These are phyloP conservation scores for Drechmeria coniospora DNA, from an alignment of 2,329 filamentous ascomycete genomes.

Conservation along the genomic window DNA sequence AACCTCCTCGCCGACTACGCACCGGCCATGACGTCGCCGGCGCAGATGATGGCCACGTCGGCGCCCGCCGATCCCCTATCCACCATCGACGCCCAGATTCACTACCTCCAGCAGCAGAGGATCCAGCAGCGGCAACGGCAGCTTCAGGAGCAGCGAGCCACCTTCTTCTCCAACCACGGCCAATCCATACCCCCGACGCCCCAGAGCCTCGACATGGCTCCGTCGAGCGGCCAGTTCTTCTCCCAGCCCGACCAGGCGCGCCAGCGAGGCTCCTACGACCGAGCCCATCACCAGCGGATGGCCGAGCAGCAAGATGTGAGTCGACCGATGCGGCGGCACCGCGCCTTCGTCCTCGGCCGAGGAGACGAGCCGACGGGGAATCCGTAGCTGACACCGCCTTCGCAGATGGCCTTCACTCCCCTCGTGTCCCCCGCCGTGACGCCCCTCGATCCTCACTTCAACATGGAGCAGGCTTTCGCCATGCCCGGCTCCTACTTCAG, in stretches of 20 bases:
- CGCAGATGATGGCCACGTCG: conserved; percentile 25
- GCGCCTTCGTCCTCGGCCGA: background rate
- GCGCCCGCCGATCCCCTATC: conserved; percentile 35
- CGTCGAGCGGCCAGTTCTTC: conserved; percentile 41
- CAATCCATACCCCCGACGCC: conserved; percentile 63
- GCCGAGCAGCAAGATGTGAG: conserved; percentile 56
- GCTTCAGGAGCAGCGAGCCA: conserved; percentile 39
- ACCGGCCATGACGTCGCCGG: conserved; percentile 31
- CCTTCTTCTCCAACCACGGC: conserved; percentile 38
- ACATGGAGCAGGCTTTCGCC: conserved; percentile 40
- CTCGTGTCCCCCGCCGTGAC: conserved; percentile 75
- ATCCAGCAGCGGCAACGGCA: conserved; percentile 44
- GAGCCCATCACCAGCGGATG: conserved; percentile 44
- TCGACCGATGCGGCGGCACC: conserved; percentile 3
- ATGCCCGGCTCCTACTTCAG: conserved; percentile 66
- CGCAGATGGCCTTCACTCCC: conserved; percentile 61
- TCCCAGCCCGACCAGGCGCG: conserved; percentile 35
- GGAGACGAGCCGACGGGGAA: too few relatives aligned
- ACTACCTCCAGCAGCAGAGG: conserved; percentile 48
- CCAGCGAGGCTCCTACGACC: conserved; percentile 48
- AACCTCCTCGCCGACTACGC: conserved; percentile 29
- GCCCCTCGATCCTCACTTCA: conserved; percentile 58
- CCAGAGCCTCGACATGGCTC: conserved; percentile 64
- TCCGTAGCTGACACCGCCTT: background rate
- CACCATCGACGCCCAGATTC: conserved; percentile 50